Evolutionary conservation across 139 green algal genomes (phyloP).

Genomic region (Zygnema cylindricum): DNA sequence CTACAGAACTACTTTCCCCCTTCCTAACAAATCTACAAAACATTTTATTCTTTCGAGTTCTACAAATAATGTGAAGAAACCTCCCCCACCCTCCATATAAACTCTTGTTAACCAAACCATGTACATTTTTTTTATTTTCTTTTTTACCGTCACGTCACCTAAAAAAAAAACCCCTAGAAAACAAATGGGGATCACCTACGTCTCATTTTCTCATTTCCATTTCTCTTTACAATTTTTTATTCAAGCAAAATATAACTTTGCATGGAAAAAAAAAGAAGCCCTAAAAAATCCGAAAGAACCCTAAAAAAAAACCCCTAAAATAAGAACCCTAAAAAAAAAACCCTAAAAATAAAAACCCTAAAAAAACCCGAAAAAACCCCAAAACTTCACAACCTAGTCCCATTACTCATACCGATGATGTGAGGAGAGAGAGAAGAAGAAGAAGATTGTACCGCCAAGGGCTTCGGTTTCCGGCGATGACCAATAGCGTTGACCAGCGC

Average conservation of each 20-base stretch:
- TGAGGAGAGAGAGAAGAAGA: too few relatives aligned
- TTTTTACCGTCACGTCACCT: too few relatives aligned
- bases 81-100: neutral
- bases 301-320: neutral
- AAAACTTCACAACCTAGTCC: too few relatives aligned
- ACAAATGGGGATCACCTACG: too few relatives aligned
- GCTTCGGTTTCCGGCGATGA: conserved; percentile 52
- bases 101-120: neutral
- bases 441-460: neutral
- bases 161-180: too few relatives aligned
- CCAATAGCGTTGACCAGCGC: conserved; percentile 57
- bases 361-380: neutral
- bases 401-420: too few relatives aligned
- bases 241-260: too few relatives aligned
- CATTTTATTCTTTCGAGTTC: neutral
- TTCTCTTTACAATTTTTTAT: too few relatives aligned
- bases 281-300: neutral
- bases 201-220: too few relatives aligned
- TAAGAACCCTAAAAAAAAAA: neutral
- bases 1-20: neutral
- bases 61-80: too few relatives aligned
- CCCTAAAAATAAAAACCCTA: neutral
- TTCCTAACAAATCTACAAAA: neutral
- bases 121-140: neutral
- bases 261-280: neutral